Evolutionary conservation across 75 land plant species (phyloP), one percentile per base, ranked within the genome.

Genomic region (Cunninghamia lanceolata): DNA sequence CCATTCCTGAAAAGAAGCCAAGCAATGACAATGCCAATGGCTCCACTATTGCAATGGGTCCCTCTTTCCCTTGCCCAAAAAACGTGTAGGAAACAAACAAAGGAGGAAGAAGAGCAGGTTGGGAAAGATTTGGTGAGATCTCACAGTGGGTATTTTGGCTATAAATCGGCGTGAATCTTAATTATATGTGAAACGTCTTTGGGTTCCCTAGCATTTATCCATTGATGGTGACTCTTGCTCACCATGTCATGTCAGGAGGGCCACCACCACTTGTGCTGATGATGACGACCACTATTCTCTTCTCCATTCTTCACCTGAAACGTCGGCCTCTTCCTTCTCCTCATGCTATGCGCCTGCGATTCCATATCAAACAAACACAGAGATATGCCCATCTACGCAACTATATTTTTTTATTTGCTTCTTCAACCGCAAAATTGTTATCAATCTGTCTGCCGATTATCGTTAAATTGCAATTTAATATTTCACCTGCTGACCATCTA

Each of bases 21-120:
- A 34, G 75, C 36, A 73, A 71, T 59, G 68, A 28, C 68, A 25
- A 63, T 73, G 75, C 35, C 75, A 25, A 63, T 73, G 75, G 36
- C 75, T 73, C 75, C 75, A 73, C 75, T 73, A 7, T 73, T 3
- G 36, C 36, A 30, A 2, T 73, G 75, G 75, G 75, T 11, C 75
- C 75, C 75, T 3, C 32, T 10, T 73, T 56, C 68, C 68, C 68
- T 63, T 34, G 75, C 75, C 75, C 36, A 73, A 73, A 73, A 73
- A 73, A 73, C 75, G 75, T 73, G 75, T 73, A 73, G 75, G 75
- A 73, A 73, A 73, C 75, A 73, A 73, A 73, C 75, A 73, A 73
- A 34, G 75, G 75, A 73, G 68, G 75, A 73, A 32, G 8, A 9
- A n/a, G 8, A 9, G 73, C 73, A 68, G 73, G 73, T 68, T 68